These are phyloP conservation scores for Triticum aestivum DNA, from an alignment of 176 grass and related monocot genomes.

Conservation along the genomic window DNA sequence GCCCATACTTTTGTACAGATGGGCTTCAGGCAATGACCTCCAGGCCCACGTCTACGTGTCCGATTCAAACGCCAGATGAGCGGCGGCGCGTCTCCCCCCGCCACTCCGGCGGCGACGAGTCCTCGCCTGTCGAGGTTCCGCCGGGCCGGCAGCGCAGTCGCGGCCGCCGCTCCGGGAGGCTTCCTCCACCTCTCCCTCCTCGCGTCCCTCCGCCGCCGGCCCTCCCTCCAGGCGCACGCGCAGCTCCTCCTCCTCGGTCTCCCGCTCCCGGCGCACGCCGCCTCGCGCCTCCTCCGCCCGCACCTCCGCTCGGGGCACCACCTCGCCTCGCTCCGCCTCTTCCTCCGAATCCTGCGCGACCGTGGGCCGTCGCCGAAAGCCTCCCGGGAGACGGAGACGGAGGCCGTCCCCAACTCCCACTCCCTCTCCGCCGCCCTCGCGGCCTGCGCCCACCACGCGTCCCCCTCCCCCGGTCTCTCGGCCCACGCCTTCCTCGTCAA, in stretches of 20 bases:
- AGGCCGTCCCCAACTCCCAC: conserved; percentile 23
- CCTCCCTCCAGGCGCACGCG: conserved; percentile 47
- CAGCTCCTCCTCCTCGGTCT: conserved; percentile 54
- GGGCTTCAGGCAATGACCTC: neutral
- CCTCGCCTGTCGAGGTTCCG: conserved; percentile 24
- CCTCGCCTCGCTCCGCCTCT: conserved; percentile 37
- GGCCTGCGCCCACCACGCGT: conserved; percentile 32
- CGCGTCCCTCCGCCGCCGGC: conserved; percentile 18
- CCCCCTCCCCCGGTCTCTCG: conserved; percentile 33
- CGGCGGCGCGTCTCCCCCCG: neutral
- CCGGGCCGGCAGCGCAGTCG: conserved; percentile 6
- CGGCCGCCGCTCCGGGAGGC: conserved; percentile 29
- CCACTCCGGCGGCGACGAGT: neutral
- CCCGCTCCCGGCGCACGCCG: conserved; percentile 30
- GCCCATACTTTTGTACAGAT: neutral
- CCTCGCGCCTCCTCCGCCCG: conserved; percentile 49
- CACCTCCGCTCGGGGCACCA: conserved; percentile 43
- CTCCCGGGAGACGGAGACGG: neutral
- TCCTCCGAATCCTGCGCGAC: conserved; percentile 30
- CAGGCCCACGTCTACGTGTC: neutral
- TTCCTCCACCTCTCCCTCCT: conserved; percentile 58
- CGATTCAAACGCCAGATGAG: conserved; percentile 1
- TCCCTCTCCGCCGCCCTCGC: conserved; percentile 36
- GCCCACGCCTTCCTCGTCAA: conserved; percentile 55
- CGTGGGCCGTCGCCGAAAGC: neutral